A percentile compares a stretch with the other conserved stretches of the same genome.
Evolutionary conservation across 1,284 basidiomycete genomes (phyloP).

Genomic region (Irpex lacteus): DNA sequence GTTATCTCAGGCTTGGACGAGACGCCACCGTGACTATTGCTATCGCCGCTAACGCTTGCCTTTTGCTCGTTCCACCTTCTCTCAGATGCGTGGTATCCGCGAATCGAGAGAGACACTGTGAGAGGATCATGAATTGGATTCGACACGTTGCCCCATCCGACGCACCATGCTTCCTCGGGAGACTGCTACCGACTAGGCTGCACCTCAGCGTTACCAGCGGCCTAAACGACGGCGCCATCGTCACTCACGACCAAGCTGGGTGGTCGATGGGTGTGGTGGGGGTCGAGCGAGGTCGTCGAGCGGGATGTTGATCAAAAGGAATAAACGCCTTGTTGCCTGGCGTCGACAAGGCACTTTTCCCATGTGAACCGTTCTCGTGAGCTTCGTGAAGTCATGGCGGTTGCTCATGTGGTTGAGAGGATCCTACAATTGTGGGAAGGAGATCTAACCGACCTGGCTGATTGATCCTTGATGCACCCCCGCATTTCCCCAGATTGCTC

Average conservation of each 20-base stretch:
- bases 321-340: not conserved
- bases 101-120: slow-evolving; percentile 23
- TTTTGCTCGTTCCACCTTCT: slow-evolving; percentile 21
- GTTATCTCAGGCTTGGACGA: slow-evolving; percentile 19
- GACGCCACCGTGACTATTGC: slow-evolving; percentile 9
- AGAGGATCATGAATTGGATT: not conserved
- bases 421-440: not conserved
- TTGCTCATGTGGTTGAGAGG: slow-evolving; percentile 2
- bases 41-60: slow-evolving; percentile 11
- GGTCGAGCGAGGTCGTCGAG: not conserved
- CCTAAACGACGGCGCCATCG: slow-evolving; percentile 4
- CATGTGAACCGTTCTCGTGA: not conserved
- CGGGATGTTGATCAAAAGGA: slow-evolving; percentile 6
- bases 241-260: not conserved
- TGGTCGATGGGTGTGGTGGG: not conserved
- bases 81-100: slow-evolving; percentile 23
- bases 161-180: slow-evolving; percentile 11
- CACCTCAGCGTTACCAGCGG: slow-evolving; percentile 5
- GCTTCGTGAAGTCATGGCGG: not conserved
- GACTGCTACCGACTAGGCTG: not conserved
- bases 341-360: not conserved
- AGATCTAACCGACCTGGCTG: not conserved
- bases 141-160: not conserved
- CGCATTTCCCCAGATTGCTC: slow-evolving; percentile 14
- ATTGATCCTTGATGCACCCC: slow-evolving; percentile 8